Conservation (phyloP, 805 yeast genomes). For the Brettanomyces nanus region DNA sequence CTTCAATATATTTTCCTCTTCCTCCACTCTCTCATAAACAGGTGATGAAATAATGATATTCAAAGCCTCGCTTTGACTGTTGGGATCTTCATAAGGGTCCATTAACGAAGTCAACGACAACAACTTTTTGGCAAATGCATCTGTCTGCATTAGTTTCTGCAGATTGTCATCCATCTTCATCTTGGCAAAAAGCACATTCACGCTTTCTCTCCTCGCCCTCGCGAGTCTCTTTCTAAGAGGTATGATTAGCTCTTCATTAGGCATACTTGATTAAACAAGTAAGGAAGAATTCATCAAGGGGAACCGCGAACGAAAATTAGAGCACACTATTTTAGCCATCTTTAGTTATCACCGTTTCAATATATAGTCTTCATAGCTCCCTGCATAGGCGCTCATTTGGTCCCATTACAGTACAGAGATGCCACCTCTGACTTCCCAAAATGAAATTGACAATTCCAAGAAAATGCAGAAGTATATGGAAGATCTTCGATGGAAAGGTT, state of each 20-base stretch:
- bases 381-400: no score
- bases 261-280: no score
- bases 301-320: no score
- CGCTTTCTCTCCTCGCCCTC: background rate
- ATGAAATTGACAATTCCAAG: no score
- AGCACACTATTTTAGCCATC: no score
- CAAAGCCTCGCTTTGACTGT: constrained; percentile 47
- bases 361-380: no score
- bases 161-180: background rate
- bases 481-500: constrained; percentile 19
- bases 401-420: no score
- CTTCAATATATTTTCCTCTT: constrained; percentile 20
- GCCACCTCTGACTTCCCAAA: no score
- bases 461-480: constrained; percentile 6
- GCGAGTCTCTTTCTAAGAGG: background rate
- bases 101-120: background rate
- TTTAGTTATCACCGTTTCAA: no score
- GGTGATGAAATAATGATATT: constrained; percentile 55
- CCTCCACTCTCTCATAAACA: constrained; percentile 44
- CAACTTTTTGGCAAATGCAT: constrained; percentile 1
- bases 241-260: no score
- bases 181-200: background rate
- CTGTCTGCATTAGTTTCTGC: background rate
- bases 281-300: no score
- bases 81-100: constrained; percentile 5